Percentiles rank a stretch among this genome's conserved stretches.
Evolutionary conservation across 768 basidiomycete genomes (phyloP).

Genomic region (Pleurotus tuoliensis): DNA sequence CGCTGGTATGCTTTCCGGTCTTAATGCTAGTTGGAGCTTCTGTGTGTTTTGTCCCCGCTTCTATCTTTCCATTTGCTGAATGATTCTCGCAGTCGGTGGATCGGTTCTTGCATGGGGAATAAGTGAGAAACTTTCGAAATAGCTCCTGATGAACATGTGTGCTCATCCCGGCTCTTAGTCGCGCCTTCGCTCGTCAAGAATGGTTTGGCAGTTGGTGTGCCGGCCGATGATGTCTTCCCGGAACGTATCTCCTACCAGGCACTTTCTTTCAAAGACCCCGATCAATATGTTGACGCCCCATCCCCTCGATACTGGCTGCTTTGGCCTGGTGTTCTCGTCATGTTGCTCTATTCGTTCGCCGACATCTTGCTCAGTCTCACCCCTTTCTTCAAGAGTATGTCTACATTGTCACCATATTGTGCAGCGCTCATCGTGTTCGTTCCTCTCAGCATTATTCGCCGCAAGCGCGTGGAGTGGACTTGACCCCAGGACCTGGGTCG

Average conservation of each 20-base stretch:
- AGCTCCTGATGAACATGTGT: not conserved
- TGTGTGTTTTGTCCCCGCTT: conserved; percentile 28
- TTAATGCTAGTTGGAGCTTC: conserved; percentile 57
- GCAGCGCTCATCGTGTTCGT: not conserved
- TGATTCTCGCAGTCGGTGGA: conserved; percentile 38
- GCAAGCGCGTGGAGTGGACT: conserved; percentile 15
- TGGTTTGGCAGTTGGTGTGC: conserved; percentile 44
- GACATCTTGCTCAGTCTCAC: conserved; percentile 42
- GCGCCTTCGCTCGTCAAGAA: conserved; percentile 49
- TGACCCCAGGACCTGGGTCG: conserved; percentile 26
- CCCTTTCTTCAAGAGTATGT: conserved; percentile 30
- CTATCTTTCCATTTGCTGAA: not conserved
- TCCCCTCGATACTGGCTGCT: conserved; percentile 61
- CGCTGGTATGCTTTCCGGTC: conserved; percentile 53
- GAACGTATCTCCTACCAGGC: conserved; percentile 37
- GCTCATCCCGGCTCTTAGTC: conserved; percentile 24
- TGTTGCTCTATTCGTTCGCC: conserved; percentile 57
- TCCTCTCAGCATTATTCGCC: not conserved
- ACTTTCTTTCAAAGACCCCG: conserved; percentile 43
- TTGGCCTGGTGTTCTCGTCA: conserved; percentile 61
- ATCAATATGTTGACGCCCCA: conserved; percentile 34
- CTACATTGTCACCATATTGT: not conserved
- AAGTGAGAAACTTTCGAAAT: conserved; percentile 26
- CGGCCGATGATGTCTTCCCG: conserved; percentile 34
- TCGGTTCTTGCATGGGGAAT: conserved; percentile 59